phyloP scores from a whole-genome alignment of 2,329 filamentous ascomycete genomes.

The Escovopsis sp. region DNA sequence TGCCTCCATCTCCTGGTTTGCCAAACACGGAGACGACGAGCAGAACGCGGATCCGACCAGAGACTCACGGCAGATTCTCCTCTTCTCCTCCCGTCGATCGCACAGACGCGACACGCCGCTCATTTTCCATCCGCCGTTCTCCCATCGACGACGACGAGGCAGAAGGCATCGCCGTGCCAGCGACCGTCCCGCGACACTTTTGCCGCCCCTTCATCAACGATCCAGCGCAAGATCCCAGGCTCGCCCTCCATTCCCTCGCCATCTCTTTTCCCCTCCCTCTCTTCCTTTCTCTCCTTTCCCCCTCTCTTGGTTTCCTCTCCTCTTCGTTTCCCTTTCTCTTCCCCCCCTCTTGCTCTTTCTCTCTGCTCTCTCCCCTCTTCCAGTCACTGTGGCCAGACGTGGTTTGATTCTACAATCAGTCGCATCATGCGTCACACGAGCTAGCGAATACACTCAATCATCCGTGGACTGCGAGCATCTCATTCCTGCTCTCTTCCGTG shows the following conservation, averaged over 20 bases:
- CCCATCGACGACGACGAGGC: no score
- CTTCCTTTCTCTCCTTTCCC: no score
- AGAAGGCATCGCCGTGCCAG: no score
- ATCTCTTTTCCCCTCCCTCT: neutral
- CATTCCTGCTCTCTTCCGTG: neutral
- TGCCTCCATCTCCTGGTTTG: neutral
- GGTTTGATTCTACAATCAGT: neutral
- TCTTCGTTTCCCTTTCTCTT: neutral
- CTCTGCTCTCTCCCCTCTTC: neutral
- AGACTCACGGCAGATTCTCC: neutral
- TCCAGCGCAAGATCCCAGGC: no score
- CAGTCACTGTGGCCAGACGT: neutral
- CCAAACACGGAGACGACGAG: neutral
- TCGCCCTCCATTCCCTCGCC: no score
- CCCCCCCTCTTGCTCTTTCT: no score
- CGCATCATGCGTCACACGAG: neutral
- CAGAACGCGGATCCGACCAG: neutral
- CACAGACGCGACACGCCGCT: neutral
- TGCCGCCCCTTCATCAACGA: no score
- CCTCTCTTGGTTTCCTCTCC: no score
- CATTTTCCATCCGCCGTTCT: no score
- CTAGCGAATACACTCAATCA: neutral
- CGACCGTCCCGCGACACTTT: no score
- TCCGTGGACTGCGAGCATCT: neutral
- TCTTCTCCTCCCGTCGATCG: neutral